Evolutionary conservation across 2,329 filamentous ascomycete genomes (phyloP), one percentile per base, ranked within the genome.

Genomic region (Rugonectria rugulosa): DNA sequence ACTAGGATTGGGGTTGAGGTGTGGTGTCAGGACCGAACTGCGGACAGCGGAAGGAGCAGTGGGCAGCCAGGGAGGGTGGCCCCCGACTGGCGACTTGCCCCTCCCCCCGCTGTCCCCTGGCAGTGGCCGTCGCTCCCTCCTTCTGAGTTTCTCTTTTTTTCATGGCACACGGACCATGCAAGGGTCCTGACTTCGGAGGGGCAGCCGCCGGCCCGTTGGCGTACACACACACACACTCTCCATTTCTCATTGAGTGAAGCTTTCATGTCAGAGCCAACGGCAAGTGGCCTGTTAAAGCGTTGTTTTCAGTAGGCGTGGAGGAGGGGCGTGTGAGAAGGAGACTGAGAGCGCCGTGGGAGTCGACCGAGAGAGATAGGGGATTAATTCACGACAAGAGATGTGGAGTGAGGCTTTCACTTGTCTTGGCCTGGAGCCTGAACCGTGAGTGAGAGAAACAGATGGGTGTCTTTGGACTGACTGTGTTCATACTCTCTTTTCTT

Each of bases 211-310:
- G 49, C 40, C 34, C 54, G 47, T 20, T 42, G 49, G 51, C 31
- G 34, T 44, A 49, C 32, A 45, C 44, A 29, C 26, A 29, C 26
- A 12, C 26, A 7, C 26, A 29, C 26, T 29, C 26, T 23, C 37
- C 50, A 44, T 40, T 44, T 49, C 24, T 51, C 23, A 48, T 59
- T 58, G 53, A 53, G 55, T 49, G 64, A 66, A 65, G 59, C 59
- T 64, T 65, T 65, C 61, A 64, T 62, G 63, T 65, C 63, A 65
- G 45, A 24, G 48, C 46, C 31, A 49, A 41, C 44, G 31, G 34
- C 32, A 24, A 53, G 54, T 62, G 57, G 59, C 41, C 57, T 56
- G 59, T 61, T 53, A 21, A 51, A 49, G 19, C n/a, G n/a, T 20
- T 10, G 32, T 17, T 38, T 41, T 29, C 37, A 17, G 27, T 26